These are phyloP conservation scores for Emmonsia crescens DNA, from an alignment of 2,329 filamentous ascomycete genomes.

Conservation along the genomic window DNA sequence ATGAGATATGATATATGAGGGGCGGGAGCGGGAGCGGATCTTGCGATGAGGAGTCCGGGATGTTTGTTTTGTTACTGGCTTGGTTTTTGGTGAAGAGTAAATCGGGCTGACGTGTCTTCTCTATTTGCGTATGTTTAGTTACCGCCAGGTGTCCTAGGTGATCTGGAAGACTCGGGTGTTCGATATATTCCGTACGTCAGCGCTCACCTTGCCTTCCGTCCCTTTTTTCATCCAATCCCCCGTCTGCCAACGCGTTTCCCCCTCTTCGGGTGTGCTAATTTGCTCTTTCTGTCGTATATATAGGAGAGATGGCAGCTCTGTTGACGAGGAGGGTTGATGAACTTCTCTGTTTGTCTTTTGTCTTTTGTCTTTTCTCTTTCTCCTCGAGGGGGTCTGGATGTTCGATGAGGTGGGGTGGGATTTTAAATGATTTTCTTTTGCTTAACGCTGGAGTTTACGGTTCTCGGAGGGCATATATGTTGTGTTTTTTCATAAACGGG, in stretches of 20 bases:
- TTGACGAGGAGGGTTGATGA: constrained; percentile 33
- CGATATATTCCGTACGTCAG: constrained; percentile 50
- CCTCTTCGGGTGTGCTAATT: neutral
- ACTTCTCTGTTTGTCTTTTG: no score
- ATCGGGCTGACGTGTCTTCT: neutral
- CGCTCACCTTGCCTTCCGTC: neutral
- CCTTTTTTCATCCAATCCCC: neutral
- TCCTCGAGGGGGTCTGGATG: neutral
- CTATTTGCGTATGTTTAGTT: constrained; percentile 32
- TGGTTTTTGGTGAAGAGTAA: neutral
- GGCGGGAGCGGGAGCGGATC: neutral
- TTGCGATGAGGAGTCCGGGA: neutral
- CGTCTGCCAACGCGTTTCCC: neutral
- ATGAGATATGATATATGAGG: neutral
- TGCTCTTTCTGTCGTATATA: neutral
- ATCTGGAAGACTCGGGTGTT: constrained; percentile 48
- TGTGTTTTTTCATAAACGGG: neutral
- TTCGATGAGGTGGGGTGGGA: neutral
- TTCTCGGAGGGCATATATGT: neutral
- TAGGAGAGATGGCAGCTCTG: constrained; percentile 37
- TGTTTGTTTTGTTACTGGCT: neutral
- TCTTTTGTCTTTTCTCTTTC: neutral
- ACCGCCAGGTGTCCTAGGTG: constrained; percentile 46
- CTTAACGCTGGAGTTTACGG: neutral
- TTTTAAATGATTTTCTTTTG: neutral